Percentiles rank a stretch among this genome's conserved stretches.
These are phyloP conservation scores for Protostelium mycophagum DNA, from an alignment of 78 protist species.

Conservation along the genomic window DNA sequence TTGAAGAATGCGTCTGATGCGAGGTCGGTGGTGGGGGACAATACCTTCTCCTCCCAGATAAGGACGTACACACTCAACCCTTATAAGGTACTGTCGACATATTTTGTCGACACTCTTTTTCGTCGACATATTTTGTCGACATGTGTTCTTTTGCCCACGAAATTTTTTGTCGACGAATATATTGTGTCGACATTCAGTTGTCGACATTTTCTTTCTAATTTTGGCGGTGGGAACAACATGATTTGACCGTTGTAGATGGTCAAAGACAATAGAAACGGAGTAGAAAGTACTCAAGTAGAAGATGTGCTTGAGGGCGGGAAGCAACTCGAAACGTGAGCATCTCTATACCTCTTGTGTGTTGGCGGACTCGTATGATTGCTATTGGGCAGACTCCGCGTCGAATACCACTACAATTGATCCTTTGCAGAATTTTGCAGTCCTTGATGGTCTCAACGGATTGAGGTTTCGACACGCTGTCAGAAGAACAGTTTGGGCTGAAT, in stretches of 20 bases:
- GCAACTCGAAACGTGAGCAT: conserved; percentile 14
- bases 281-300: conserved; percentile 9
- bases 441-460: no score
- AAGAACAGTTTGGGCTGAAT: no score
- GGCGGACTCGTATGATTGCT: no score
- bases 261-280: conserved; percentile 32
- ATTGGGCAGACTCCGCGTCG: no score
- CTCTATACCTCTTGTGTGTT: no score
- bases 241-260: conserved; percentile 22
- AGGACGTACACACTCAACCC: conserved; percentile 3
- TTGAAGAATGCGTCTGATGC: background rate
- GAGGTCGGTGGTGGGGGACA: conserved; percentile 2
- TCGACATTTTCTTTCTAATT: background rate
- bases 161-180: no score
- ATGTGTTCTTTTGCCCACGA: background rate
- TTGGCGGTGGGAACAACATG: conserved; percentile 10
- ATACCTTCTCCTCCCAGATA: background rate
- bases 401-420: background rate
- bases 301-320: conserved; percentile 31
- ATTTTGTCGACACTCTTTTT: conserved; percentile 1
- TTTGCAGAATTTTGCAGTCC: background rate
- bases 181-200: background rate
- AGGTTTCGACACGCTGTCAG: no score
- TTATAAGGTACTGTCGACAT: background rate
- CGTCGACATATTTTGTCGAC: background rate